Base-by-base conservation (phyloP, 495 filamentous ascomycete species). In the Glonium stellatum region DNA sequence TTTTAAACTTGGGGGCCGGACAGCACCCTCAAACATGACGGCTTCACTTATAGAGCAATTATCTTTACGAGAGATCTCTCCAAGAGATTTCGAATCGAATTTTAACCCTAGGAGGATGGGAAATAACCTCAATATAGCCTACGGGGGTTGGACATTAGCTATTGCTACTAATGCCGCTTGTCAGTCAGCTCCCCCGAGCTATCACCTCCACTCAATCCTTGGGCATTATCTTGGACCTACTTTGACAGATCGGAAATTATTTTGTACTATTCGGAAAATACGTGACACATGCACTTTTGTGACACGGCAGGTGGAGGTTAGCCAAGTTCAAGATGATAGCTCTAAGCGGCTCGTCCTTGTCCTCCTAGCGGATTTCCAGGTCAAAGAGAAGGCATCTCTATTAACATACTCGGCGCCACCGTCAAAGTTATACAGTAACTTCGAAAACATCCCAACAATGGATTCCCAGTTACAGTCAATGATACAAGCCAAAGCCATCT, bases 211-310 rank as follows among this genome's bases (percentile, higher is more conserved):
- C 48, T 56, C 63, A 10, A 49, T 64, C 1, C 13, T 61, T 19
- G 66, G 66, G 47, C 46, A 55, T 25, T 69, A 39, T 27, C 66
- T 69, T 31, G 66, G 66, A 5, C 66, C 66, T 18, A 56, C 66
- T 21, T 41, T 66, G n/a, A 66, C 57, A 15, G 63, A 63, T 25
- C 63, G 63, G 9, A 57, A 54, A 9, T 48, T 66, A 0, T 35
- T 31, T 19, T 41, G 36, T 47, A 37, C 48, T 2, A 52, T 61
- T 27, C 52, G 50, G 6, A 37, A n/a, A n/a, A 51, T 66, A 34
- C 59, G 66, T 1, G 50, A 62, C 46, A 69, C 66, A 4, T 31
- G 63, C 13, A 69, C 66, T 2, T 69, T 69, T 41, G 66, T 57
- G 19, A 69, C 63, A 13, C 36, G 63, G 5, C 54, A 44, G 13